Conservation (phyloP, 2,329 filamentous ascomycete genomes). For the Curvularia lunata region DNA sequence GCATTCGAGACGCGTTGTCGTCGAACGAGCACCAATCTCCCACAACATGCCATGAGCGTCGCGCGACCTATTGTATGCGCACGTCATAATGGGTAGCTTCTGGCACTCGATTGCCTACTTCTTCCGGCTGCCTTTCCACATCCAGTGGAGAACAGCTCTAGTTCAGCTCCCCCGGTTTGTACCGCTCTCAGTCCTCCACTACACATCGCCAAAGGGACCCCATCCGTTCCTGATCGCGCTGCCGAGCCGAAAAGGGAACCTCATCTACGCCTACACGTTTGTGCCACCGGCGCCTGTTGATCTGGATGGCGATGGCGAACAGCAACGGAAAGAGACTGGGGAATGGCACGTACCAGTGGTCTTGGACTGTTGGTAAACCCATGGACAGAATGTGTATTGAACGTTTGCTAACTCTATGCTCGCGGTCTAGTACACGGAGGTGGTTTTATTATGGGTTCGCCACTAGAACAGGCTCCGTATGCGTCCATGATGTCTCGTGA, state of each 20-base stretch:
- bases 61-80: not conserved
- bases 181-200: constrained; percentile 45
- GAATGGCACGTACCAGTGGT: constrained; percentile 50
- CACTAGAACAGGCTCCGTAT: constrained; percentile 56
- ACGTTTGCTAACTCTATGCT: constrained; percentile 13
- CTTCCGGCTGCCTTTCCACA: constrained; percentile 40
- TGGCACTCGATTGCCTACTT: constrained; percentile 44
- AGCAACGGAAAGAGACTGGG: constrained; percentile 27
- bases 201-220: constrained; percentile 51
- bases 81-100: constrained; percentile 39
- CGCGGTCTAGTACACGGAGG: constrained; percentile 32
- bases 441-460: constrained; percentile 53
- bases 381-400: not conserved
- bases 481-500: constrained; percentile 55
- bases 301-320: constrained; percentile 29
- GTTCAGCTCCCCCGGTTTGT: constrained; percentile 49
- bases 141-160: constrained; percentile 48
- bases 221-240: constrained; percentile 52
- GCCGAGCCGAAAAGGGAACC: constrained; percentile 47
- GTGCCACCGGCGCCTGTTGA: constrained; percentile 47
- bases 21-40: not conserved
- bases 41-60: constrained; percentile 16
- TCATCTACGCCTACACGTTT: constrained; percentile 52
- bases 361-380: constrained; percentile 44
- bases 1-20: constrained; percentile 4